A percentile compares a stretch with the other conserved stretches of the same genome.
phyloP scores from a whole-genome alignment of 208 protist species.

The Phytomonas sp. region DNA sequence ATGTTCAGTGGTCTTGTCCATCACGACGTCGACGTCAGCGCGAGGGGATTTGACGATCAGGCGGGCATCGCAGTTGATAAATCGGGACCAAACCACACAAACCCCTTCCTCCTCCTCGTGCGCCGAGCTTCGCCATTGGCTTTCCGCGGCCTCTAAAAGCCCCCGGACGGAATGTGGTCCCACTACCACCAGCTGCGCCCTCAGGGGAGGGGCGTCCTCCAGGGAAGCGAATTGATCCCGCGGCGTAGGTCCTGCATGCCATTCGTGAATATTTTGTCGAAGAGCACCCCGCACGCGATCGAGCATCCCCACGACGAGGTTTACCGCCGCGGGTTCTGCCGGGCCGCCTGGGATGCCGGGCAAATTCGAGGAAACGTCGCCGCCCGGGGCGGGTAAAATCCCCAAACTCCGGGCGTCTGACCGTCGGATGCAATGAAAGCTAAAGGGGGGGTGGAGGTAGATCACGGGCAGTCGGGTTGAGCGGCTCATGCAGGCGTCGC shows the following conservation, averaged over 20 bases:
- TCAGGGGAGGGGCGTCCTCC: background rate
- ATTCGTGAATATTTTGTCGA: background rate
- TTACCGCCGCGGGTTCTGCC: background rate
- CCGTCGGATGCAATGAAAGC: constrained; percentile 12
- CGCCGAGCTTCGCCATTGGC: background rate
- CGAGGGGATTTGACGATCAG: background rate
- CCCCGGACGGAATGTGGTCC: constrained; percentile 16
- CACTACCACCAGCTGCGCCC: constrained; percentile 17
- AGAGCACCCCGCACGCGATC: background rate
- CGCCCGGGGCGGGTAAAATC: background rate
- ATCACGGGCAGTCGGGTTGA: constrained; percentile 73
- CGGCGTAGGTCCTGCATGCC: background rate
- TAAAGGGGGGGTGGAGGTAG: constrained; percentile 59
- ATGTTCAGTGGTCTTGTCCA: background rate
- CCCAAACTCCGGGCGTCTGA: background rate
- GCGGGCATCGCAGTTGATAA: constrained; percentile 7
- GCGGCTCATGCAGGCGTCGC: constrained; percentile 80
- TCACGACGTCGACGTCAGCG: background rate
- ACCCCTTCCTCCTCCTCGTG: background rate
- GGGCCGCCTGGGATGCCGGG: background rate
- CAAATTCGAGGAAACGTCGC: background rate
- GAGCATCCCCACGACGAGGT: background rate
- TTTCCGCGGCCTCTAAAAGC: constrained; percentile 13
- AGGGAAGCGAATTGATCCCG: background rate
- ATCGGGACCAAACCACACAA: constrained; percentile 23